Base-by-base conservation (phyloP, 768 basidiomycete species). In the Pleurotus platypus region DNA sequence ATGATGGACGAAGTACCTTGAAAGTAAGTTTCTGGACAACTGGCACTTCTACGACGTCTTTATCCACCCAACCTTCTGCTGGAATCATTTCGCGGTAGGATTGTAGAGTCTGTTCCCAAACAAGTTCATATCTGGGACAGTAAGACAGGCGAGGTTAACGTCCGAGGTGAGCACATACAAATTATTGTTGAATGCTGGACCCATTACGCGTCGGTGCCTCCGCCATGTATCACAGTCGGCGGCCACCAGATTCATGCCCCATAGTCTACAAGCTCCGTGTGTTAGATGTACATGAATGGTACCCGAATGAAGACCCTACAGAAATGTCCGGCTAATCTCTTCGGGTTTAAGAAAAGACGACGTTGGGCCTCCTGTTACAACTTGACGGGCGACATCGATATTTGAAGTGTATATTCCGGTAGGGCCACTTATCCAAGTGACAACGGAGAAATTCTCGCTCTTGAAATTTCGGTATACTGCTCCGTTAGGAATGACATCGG, bases 351-450 rank as follows among this genome's bases (percentile, higher is more conserved):
- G 50, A 43, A 76, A 80, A 46, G 62, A 70, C 0, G 69, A 69
- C 47, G 72, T 76, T 27, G 72, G 70, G 1, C 73, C 73, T 4
- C 77, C 78, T 1, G 61, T 64, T 6, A 68, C 62, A 18, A 80
- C 70, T 64, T 81, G 80, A 7, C 78, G 71, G 9, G 71, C 74
- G 5, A 81, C 73, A 42, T 81, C 77, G 24, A 82, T 57, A 57
- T 79, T 81, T 12, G 75, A 69, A 2, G 77, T 78, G 60, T 73
- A 78, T 20, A 80, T 64, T 0, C 63, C 63, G 0, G 77, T 67
- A 4, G 58, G 55, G 0, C 79, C 79, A 0, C 61, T 55, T 0
- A 81, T n/a, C 49, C 73, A 75, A 0, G 77, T 69, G 1, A 78
- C 70, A 7, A 78, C 57, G 2, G 77, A 75, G 6, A 79, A 64